Conservation (phyloP, 768 basidiomycete genomes). For the Naematelia encephala region DNA sequence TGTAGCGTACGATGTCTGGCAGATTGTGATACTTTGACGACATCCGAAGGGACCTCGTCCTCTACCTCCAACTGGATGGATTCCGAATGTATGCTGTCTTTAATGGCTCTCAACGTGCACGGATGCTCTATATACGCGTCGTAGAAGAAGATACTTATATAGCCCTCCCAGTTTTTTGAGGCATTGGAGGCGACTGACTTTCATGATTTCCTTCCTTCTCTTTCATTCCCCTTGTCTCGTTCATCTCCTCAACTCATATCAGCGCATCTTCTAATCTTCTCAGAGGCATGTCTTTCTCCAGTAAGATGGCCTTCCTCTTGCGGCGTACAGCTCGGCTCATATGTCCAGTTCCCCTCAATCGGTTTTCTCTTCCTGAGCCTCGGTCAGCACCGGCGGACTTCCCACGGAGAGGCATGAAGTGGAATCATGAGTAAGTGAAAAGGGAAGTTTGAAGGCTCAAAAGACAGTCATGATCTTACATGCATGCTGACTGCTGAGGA, state of each 20-base stretch:
- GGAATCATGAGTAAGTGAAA: background rate
- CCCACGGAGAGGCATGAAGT: background rate
- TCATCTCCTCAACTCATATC: too few relatives aligned
- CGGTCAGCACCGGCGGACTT: background rate
- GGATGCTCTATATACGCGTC: too few relatives aligned
- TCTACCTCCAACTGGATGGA: too few relatives aligned
- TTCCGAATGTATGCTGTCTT: background rate
- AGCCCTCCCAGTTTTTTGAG: too few relatives aligned
- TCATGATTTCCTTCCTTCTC: too few relatives aligned
- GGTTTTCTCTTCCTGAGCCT: background rate
- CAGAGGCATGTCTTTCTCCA: background rate
- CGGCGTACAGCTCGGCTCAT: background rate
- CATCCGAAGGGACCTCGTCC: conserved; percentile 13
- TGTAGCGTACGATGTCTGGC: conserved; percentile 48
- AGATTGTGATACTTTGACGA: conserved; percentile 45
- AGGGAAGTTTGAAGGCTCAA: background rate
- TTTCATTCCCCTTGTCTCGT: too few relatives aligned
- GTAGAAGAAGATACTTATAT: too few relatives aligned
- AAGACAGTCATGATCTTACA: background rate
- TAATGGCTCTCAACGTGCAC: background rate
- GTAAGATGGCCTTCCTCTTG: background rate
- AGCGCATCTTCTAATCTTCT: background rate
- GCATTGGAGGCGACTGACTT: too few relatives aligned
- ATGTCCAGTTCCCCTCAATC: background rate
- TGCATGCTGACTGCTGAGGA: background rate